Percentiles rank a stretch among this genome's conserved stretches.
phyloP scores from a whole-genome alignment of 768 basidiomycete species.

The Auriscalpium orientale region DNA sequence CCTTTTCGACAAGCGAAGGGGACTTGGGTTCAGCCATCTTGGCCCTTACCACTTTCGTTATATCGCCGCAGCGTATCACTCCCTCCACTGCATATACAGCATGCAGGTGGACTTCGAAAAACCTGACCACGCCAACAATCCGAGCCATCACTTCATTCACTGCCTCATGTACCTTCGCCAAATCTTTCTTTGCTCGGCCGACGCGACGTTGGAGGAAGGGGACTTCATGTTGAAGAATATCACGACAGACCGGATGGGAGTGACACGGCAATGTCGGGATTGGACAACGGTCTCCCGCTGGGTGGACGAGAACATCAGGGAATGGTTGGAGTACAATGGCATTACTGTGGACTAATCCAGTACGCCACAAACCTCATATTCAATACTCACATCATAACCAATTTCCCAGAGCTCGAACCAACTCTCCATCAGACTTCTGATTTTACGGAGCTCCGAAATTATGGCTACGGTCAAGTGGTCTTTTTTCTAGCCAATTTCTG shows the following conservation, averaged over 20 bases:
- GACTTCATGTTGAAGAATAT: not conserved
- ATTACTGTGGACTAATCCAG: not conserved
- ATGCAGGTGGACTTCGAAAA: not conserved
- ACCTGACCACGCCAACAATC: not conserved
- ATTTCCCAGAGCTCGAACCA: no score
- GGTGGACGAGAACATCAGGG: constrained; percentile 3
- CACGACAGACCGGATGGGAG: constrained; percentile 13
- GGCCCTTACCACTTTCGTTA: not conserved
- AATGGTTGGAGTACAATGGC: constrained; percentile 6
- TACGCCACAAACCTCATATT: no score
- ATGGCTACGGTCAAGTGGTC: no score
- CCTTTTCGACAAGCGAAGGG: not conserved
- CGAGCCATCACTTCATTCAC: not conserved
- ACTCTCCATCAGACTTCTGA: no score
- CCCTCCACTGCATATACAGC: not conserved
- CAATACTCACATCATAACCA: no score
- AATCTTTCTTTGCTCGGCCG: not conserved
- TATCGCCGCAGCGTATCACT: not conserved
- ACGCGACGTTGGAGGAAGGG: not conserved
- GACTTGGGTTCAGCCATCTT: not conserved
- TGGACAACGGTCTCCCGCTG: constrained; percentile 16
- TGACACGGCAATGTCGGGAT: constrained; percentile 17
- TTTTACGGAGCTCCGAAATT: no score
- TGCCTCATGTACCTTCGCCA: not conserved
- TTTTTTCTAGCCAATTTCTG: no score